These are phyloP conservation scores for Paspalum vaginatum DNA, from an alignment of 176 grass and related monocot genomes.

Conservation along the genomic window DNA sequence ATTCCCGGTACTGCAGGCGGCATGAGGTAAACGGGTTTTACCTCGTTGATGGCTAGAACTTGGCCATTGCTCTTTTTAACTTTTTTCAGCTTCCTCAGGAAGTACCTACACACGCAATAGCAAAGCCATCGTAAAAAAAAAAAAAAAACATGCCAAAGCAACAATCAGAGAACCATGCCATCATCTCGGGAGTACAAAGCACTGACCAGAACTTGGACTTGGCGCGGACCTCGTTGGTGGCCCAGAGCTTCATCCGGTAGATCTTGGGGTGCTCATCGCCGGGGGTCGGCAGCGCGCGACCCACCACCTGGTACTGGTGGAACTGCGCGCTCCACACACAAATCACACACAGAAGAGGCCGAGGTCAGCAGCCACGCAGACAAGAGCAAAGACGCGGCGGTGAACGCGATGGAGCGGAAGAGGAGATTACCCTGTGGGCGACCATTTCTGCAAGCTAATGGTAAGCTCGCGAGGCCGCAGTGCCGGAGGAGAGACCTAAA, in stretches of 20 bases:
- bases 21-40: background rate
- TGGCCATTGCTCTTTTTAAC: slow-evolving; percentile 98
- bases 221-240: slow-evolving; percentile 90
- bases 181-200: background rate
- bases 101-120: slow-evolving; percentile 58
- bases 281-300: slow-evolving; percentile 72
- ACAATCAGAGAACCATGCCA: background rate
- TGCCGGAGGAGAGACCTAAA: slow-evolving; percentile 25
- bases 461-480: slow-evolving; percentile 27
- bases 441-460: slow-evolving; percentile 57
- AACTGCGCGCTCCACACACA: slow-evolving; percentile 58
- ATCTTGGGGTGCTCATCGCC: slow-evolving; percentile 92
- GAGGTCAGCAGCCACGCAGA: background rate
- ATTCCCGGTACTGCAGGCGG: too few species aligned
- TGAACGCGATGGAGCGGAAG: too few species aligned
- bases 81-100: slow-evolving; percentile 94
- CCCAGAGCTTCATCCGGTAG: slow-evolving; percentile 98
- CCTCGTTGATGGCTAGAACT: slow-evolving; percentile 87
- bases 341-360: background rate
- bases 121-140: background rate
- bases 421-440: slow-evolving; percentile 65
- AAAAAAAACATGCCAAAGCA: background rate
- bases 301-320: slow-evolving; percentile 97
- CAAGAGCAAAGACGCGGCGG: background rate
- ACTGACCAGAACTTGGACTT: slow-evolving; percentile 91